phyloP scores from a whole-genome alignment of 108 stramenopile genomes.

The Aurantiochytrium sp. region DNA sequence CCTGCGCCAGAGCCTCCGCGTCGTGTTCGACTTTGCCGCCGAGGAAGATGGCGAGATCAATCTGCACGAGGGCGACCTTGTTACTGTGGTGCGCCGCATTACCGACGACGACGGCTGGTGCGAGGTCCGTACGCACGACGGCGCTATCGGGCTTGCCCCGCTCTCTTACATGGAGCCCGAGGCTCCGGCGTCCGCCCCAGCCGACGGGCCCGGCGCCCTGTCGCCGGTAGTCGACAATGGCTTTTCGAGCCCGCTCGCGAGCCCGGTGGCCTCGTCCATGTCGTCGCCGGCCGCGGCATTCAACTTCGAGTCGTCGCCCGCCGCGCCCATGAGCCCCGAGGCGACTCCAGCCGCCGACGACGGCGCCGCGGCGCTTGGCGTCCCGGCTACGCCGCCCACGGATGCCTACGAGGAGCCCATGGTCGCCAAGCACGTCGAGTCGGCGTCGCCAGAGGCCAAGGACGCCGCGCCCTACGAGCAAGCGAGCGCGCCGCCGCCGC shows the following conservation, averaged over 20 bases:
- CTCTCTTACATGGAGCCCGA: constrained; percentile 1
- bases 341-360: not conserved
- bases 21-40: not conserved
- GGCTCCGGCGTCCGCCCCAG: not conserved
- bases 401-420: not conserved
- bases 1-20: not conserved
- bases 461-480: not conserved
- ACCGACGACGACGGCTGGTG: not conserved
- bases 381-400: too few species aligned
- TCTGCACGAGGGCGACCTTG: not conserved
- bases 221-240: not conserved
- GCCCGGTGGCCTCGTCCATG: not conserved
- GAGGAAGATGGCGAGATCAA: constrained; percentile 5
- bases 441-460: not conserved
- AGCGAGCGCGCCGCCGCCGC: not conserved
- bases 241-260: not conserved
- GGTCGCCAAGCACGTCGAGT: not conserved
- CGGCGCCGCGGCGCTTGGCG: too few species aligned
- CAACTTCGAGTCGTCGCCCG: not conserved
- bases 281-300: not conserved
- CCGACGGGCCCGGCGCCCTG: not conserved
- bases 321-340: not conserved
- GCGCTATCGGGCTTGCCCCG: not conserved
- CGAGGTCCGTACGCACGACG: not conserved
- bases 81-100: not conserved